These are phyloP conservation scores for Citrullus colocynthis DNA, from an alignment of 306 rosid species.

Conservation along the genomic window DNA sequence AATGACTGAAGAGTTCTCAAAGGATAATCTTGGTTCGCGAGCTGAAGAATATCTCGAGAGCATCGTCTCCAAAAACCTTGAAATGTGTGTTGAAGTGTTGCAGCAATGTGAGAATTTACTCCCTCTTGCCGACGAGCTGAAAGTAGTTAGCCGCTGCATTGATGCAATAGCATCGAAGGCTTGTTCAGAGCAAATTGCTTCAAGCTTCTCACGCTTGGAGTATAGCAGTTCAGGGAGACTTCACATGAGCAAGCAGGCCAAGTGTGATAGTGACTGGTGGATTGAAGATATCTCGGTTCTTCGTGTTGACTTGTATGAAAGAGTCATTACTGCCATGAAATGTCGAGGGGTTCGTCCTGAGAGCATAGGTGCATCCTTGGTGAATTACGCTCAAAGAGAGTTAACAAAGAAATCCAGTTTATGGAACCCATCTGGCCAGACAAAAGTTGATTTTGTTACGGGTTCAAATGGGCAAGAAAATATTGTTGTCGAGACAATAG, in stretches of 20 bases:
- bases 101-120: conserved; percentile 77
- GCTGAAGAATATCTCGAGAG: conserved; percentile 69
- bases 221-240: conserved; percentile 96
- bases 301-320: conserved; percentile 64
- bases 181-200: conserved; percentile 95
- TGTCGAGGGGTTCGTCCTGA: conserved; percentile 94
- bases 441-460: conserved; percentile 41
- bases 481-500: conserved; percentile 75
- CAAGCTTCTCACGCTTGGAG: conserved; percentile 92
- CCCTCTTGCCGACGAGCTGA: conserved; percentile 86
- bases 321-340: conserved; percentile 91
- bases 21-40: conserved; percentile 75
- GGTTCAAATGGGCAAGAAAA: conserved; percentile 56
- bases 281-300: conserved; percentile 89
- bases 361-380: conserved; percentile 80
- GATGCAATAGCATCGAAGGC: conserved; percentile 95
- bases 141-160: conserved; percentile 63
- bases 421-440: conserved; percentile 71
- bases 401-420: conserved; percentile 65
- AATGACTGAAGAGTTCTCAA: conserved; percentile 90
- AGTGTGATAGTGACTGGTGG: conserved; percentile 96
- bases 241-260: conserved; percentile 85
- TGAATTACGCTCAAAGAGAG: conserved; percentile 85
- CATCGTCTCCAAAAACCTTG: conserved; percentile 81
- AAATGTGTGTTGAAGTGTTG: conserved; percentile 85